Conservation (phyloP, 2,329 filamentous ascomycete genomes). For the Aureobasidium pullulans region DNA sequence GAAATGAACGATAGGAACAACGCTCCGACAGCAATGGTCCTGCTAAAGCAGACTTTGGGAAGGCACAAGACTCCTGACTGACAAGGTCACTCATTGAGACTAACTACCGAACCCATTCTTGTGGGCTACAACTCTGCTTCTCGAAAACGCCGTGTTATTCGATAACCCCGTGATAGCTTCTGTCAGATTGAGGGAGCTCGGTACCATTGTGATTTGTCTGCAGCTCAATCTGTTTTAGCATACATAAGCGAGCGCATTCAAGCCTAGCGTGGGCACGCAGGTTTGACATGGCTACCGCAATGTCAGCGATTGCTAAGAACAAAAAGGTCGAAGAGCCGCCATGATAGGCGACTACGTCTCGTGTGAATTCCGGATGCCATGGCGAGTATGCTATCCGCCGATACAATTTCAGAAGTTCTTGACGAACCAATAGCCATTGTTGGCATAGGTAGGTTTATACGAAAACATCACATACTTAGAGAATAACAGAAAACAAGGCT, state of each 20-base stretch:
- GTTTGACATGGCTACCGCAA: not conserved
- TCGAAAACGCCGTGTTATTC: not conserved
- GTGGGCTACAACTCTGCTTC: too few relatives aligned
- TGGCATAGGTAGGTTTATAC: constrained; percentile 23
- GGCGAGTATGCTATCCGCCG: too few relatives aligned
- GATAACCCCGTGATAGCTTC: not conserved
- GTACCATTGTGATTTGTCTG: too few relatives aligned
- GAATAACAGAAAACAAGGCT: constrained; percentile 21
- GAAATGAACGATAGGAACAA: too few relatives aligned
- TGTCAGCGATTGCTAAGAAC: not conserved
- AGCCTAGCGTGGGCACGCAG: not conserved
- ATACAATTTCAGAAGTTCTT: not conserved
- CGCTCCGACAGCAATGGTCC: too few relatives aligned
- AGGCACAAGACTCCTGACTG: too few relatives aligned
- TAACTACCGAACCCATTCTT: too few relatives aligned
- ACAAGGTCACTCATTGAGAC: too few relatives aligned
- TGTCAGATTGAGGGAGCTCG: not conserved
- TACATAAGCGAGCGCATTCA: not conserved
- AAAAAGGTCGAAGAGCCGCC: not conserved
- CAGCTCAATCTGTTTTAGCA: not conserved
- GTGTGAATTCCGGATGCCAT: too few relatives aligned
- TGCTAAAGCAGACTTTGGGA: too few relatives aligned
- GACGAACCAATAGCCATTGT: constrained; percentile 37
- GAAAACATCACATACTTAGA: not conserved
- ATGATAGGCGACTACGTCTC: too few relatives aligned